Evolutionary conservation across 331 rosid genomes (phyloP).

Genomic region (Cydonia oblonga): DNA sequence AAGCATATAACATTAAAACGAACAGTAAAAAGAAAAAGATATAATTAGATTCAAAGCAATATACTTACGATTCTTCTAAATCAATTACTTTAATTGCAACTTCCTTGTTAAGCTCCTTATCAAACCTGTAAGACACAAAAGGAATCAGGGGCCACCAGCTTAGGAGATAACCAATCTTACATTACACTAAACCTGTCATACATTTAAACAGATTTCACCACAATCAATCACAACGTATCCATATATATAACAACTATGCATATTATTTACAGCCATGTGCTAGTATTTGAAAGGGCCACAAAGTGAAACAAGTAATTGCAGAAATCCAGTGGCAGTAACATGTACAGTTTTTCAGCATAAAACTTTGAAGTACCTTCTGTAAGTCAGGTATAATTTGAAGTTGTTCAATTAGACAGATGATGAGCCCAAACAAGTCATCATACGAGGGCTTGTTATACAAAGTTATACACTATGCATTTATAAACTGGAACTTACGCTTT

Average conservation of each 20-base stretch:
- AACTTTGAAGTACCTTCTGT: not conserved
- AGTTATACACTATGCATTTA: not conserved
- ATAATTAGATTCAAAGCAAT: conserved; percentile 5
- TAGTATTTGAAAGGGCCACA: not conserved
- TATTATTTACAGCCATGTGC: not conserved
- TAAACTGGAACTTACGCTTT: conserved; percentile 55
- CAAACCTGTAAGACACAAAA: conserved; percentile 61
- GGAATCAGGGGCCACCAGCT: conserved; percentile 6
- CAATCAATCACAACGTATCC: not conserved
- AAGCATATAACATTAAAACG: not conserved
- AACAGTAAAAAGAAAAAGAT: not conserved
- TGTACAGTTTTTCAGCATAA: not conserved
- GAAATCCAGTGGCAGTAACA: not conserved
- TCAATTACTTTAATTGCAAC: conserved; percentile 96
- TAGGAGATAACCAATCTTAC: not conserved
- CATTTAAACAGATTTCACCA: not conserved
- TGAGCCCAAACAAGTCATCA: not conserved
- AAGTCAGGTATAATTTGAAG: not conserved
- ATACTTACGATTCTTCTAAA: conserved; percentile 95
- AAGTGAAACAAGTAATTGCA: not conserved
- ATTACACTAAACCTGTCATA: not conserved
- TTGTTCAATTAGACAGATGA: not conserved
- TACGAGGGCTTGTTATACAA: not conserved
- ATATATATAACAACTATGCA: not conserved
- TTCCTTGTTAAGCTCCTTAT: conserved; percentile 76